Evolutionary conservation across 805 yeast genomes (phyloP), one percentile per base, ranked within the genome.

Genomic region (Starmerella potacharoeniae): DNA sequence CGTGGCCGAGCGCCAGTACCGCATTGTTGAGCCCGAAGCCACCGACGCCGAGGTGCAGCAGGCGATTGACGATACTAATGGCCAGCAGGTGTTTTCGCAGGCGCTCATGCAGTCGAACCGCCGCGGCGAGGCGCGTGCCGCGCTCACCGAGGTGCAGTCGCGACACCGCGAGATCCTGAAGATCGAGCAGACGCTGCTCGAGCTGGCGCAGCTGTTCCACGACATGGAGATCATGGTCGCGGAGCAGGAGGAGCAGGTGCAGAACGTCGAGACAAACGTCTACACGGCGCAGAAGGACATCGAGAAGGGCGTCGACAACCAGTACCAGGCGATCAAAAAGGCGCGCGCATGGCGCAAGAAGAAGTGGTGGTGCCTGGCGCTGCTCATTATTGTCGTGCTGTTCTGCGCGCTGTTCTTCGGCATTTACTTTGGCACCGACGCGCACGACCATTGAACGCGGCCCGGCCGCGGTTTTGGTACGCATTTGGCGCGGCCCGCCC

Each of bases 151-250:
- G 73, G 97, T 93, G 55, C 96, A 91, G 73, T 82, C 86, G 51
- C 83, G 98, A 74, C 97, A 93, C 74, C 83, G 85, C 69, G 97
- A 93, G 74, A 81, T 93, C 66, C 85, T 87, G 74, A 86, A 88
- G 75, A 84, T 93, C 71, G 97, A 91, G 73, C 83, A 87, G 73
- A 84, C 96, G 57, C 89, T 93, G 86, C 88, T 91, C 39, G 98
- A 93, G 72, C 80, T 93, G 71, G 86, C 95, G 43, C 95, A 87
- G 74, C 79, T 93, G 69, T 89, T 93, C 76, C 85, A 84, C 66
- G 97, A 93, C 69, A 87, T 93, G 93, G 97, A 93, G 73, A 86
- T 86, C 67, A 76, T 93, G 72, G 97, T 91, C 49, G 88, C 91
- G 63, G 96, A 90, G 73, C 97, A 93, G 75, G 96, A 90, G 71